Conservation (phyloP, 2,329 filamentous ascomycete species). For the Phaeoacremonium minimum region DNA sequence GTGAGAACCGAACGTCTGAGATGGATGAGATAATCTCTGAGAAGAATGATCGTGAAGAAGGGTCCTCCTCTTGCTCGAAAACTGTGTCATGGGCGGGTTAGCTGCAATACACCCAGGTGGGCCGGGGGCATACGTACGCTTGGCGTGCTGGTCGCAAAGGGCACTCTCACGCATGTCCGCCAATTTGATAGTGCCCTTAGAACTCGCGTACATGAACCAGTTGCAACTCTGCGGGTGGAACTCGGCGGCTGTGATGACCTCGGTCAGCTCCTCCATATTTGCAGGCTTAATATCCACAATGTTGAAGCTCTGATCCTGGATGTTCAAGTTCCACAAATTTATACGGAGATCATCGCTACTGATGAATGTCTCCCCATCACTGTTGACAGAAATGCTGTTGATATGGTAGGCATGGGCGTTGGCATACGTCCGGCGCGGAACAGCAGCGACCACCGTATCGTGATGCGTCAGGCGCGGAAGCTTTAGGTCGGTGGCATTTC, state of each 20-base stretch:
- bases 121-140: conserved; percentile 58
- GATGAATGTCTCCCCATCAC: conserved; percentile 98
- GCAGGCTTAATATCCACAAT: conserved; percentile 99
- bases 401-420: conserved; percentile 99
- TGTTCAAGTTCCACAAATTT: conserved; percentile 98
- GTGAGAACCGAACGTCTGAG: conserved; percentile 95
- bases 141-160: conserved; percentile 91
- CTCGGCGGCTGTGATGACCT: conserved; percentile 97
- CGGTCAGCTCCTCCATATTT: conserved; percentile 99
- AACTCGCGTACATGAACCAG: conserved; percentile 99
- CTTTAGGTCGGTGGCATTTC: conserved; percentile 77
- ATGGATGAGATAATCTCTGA: conserved; percentile 99
- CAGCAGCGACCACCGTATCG: conserved; percentile 95
- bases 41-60: conserved; percentile 95
- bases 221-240: conserved; percentile 98
- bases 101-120: conserved; percentile 4
- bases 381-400: conserved; percentile 99
- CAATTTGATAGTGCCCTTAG: conserved; percentile 97
- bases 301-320: conserved; percentile 99
- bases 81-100: conserved; percentile 47
- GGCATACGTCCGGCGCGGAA: conserved; percentile 92
- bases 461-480: conserved; percentile 95
- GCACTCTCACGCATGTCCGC: conserved; percentile 98
- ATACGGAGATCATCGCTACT: conserved; percentile 96
- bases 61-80: conserved; percentile 98